These are phyloP conservation scores for Russula lepida DNA, from an alignment of 768 basidiomycete species.

Conservation along the genomic window DNA sequence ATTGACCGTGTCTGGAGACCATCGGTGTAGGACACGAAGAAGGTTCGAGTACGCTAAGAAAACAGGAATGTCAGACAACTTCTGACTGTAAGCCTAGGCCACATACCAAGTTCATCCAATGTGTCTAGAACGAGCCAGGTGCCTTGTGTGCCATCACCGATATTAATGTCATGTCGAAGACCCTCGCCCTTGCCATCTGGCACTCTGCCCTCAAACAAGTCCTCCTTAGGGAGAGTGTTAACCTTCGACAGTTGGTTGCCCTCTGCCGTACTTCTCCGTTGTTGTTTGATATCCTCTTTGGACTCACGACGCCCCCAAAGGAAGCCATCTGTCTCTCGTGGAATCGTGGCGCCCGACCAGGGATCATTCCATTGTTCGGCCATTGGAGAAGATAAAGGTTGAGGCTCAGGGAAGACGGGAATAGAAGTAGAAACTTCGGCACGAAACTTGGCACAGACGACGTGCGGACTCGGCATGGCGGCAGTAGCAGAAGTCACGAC, in stretches of 20 bases:
- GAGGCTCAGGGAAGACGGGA: not conserved
- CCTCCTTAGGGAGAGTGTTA: constrained; percentile 6
- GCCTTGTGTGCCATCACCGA: constrained; percentile 15
- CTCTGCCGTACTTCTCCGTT: not conserved
- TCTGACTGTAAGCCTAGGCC: not conserved
- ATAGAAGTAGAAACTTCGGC: not conserved
- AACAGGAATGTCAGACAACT: not conserved
- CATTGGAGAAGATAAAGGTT: not conserved
- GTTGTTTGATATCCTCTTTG: constrained; percentile 15
- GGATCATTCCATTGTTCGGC: constrained; percentile 16
- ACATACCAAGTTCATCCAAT: constrained; percentile 14
- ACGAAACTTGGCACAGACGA: constrained; percentile 20
- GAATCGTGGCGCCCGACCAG: constrained; percentile 17
- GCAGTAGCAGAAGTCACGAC: not conserved
- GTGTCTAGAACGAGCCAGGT: constrained; percentile 20
- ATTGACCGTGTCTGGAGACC: constrained; percentile 6
- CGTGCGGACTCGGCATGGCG: constrained; percentile 10
- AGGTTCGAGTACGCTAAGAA: constrained; percentile 13
- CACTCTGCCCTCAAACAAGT: not conserved
- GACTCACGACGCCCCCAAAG: constrained; percentile 15
- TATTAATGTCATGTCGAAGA: constrained; percentile 8
- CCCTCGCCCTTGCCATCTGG: not conserved
- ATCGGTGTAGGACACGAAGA: constrained; percentile 20
- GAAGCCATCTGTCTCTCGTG: constrained; percentile 7
- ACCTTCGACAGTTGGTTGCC: not conserved